Evolutionary conservation across 495 filamentous ascomycete species (phyloP), one percentile per base, ranked within the genome.

Genomic region (Pseudotulostoma volvatum): DNA sequence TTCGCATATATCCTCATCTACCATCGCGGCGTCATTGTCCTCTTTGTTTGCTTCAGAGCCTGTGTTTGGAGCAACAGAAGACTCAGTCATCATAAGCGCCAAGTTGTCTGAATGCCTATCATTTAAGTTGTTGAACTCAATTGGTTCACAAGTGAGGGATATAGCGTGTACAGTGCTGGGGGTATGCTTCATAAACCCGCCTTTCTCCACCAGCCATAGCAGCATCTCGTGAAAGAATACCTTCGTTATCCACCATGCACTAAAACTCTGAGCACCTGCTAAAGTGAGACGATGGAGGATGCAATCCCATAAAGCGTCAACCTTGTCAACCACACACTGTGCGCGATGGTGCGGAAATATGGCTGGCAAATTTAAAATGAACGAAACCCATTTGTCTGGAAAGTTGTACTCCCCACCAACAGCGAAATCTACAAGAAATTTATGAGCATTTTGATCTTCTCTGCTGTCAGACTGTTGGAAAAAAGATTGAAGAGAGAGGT

Each of bases 181-280:
- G 8, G 50, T 63, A 44, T 76, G 71, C 34, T 74, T 72, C 67
- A 95, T 74, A 53, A 95, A 95, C 0, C 90, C 90, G 14, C 90
- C 90, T 40, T 86, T 79, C 49, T 94, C 85, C 0, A 84, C 87
- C 46, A 92, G 67, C 73, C 90, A 96, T 28, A 77, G 61, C 48
- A 86, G 74, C 86, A 93, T 92, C 59, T 95, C 90, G 53, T 95
- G 88, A 38, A 97, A 73, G 67, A 86, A 97, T 37, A 87, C 84
- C 53, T 95, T 93, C n/a, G 84, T 86, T 38, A 94, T 80, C 85
- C 90, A 95, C 90, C 90, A 97, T 1, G 82, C 77, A 9, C 84
- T 84, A 51, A 94, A 97, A 48, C 83, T 93, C 42, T 76, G 73
- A 7, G 81, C 84, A 42, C 81, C 76, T 17, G 71, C 71, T 16